Evolutionary conservation across 176 grass and related monocot species (phyloP), one percentile per base, ranked within the genome.

Genomic region (Triticum turgidum): DNA sequence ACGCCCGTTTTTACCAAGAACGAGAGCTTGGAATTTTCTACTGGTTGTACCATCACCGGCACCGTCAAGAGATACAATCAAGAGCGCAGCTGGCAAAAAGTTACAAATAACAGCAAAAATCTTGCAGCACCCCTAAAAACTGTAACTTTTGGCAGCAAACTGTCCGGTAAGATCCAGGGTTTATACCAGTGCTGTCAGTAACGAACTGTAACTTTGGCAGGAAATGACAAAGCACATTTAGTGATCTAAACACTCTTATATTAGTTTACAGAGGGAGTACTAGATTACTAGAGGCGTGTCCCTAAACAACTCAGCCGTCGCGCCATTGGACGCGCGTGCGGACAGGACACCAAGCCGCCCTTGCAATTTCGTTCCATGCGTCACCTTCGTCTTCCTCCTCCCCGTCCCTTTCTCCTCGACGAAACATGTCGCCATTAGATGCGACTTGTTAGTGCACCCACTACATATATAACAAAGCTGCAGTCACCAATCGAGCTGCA

Each of bases 241-340:
- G 25, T 25, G 25, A 25, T 25, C 25, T 25, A 25, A 25, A 25
- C 25, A 25, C 25, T 25, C 25, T 25, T 25, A 25, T 25, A 25
- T 25, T 25, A 25, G 25, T 25, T 25, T 10, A 33, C 32, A 33
- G 32, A 25, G 25, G 25, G 25, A 25, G 25, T 44, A 17, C n/a
- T 10, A 11, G 56, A 56, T 14, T 54, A 54, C 73, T 54, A 33
- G 62, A 25, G 69, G 35, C n/a, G 15, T 52, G 73, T 76, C 29
- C 14, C 15, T 86, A 90, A 84, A 84, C 67, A 87, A 88, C 37
- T 76, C 85, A 49, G 89, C 81, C 89, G 89, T 87, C 89, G 65
- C 68, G 61, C 69, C 85, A 91, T 84, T 84, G 67, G 84, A 83
- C 84, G 88, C 65, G 84, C 88, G 73, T 86, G 84, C 72, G 88